Base-by-base conservation (phyloP, 2,329 filamentous ascomycete species). In the Venturia pyrina region DNA sequence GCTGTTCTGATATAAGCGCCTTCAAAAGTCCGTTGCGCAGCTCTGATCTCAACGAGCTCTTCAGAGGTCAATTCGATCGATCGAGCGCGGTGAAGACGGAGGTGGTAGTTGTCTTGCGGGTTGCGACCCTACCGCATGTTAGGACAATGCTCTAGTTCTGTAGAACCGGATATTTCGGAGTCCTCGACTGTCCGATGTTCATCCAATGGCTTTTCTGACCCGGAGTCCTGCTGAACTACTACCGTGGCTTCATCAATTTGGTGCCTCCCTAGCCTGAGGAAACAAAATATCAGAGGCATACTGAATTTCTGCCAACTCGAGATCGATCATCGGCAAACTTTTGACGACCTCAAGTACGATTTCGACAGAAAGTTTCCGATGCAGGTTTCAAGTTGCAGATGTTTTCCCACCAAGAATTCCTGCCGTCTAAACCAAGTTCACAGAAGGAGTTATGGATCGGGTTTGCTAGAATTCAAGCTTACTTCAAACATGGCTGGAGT, bases 1-100 rank as follows among this genome's bases (percentile, higher is more conserved):
- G 93, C 93, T 0, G 95, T 99, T 68, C 95, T 90, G 73, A 97
- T 89, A 78, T 98, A 99, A 28, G 95, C 95, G 28, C 95, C 95
- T 78, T 99, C 95, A 72, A 98, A 99, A 1, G 95, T 99, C 65
- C 95, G 87, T 75, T 99, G 95, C 13, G 93, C 91, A 15, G 95
- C 95, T 69, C 95, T 90, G 70, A 98, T 89, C 78, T 98, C 95
- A 69, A 97, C 90, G 56, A 99, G 88, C 77, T 97, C 93, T 70
- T 89, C 83, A 32, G 87, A 82, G 4, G 91, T 96, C 67, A 97
- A 82, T 32, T 95, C 81, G 41, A 96, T 89, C 32, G 89, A 93
- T 68, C 89, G 86, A 57, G 93, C 92, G 65, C 92, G 87, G 78
- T 96, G 93, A 69, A 90, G 81, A 68, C 92, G 89, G 63, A 96